Conservation (phyloP, 2,329 filamentous ascomycete species). For the Hymenoscyphus scutula region DNA sequence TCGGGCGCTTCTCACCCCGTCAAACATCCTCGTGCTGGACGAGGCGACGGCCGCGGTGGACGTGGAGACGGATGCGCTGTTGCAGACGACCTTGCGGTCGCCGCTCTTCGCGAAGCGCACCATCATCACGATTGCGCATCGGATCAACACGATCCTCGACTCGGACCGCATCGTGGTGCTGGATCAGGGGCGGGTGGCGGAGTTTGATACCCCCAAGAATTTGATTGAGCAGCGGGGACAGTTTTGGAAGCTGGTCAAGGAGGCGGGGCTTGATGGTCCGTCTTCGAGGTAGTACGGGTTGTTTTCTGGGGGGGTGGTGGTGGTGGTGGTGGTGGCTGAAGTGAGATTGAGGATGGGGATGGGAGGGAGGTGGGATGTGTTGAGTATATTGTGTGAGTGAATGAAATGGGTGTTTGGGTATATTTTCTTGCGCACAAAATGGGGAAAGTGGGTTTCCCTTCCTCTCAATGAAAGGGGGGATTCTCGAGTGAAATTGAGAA, state of each 20-base stretch:
- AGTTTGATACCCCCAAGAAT: slow-evolving; percentile 84
- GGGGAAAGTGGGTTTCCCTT: not conserved
- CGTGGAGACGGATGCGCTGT: slow-evolving; percentile 64
- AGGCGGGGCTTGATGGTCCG: slow-evolving; percentile 66
- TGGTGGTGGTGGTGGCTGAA: too few species aligned
- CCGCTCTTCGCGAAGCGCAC: slow-evolving; percentile 82
- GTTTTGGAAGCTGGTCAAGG: slow-evolving; percentile 88
- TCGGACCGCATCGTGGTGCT: slow-evolving; percentile 90
- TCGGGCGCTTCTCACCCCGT: slow-evolving; percentile 88
- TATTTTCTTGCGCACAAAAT: not conserved
- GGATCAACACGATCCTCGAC: slow-evolving; percentile 94
- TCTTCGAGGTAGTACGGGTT: slow-evolving; percentile 4
- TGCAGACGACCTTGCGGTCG: slow-evolving; percentile 62
- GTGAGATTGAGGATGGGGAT: not conserved
- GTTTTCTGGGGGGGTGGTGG: not conserved
- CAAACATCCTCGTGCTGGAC: slow-evolving; percentile 94
- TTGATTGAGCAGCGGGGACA: slow-evolving; percentile 73
- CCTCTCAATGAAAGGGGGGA: not conserved
- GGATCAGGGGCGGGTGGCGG: slow-evolving; percentile 83
- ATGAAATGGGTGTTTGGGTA: not conserved
- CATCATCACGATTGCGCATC: slow-evolving; percentile 97
- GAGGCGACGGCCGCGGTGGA: slow-evolving; percentile 84
- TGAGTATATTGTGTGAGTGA: slow-evolving; percentile 1
- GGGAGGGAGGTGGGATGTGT: not conserved
- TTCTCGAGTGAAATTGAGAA: not conserved